Evolutionary conservation across 2,329 filamentous ascomycete genomes (phyloP), one percentile per base, ranked within the genome.

Genomic region (Hymenoscyphus infarciens): DNA sequence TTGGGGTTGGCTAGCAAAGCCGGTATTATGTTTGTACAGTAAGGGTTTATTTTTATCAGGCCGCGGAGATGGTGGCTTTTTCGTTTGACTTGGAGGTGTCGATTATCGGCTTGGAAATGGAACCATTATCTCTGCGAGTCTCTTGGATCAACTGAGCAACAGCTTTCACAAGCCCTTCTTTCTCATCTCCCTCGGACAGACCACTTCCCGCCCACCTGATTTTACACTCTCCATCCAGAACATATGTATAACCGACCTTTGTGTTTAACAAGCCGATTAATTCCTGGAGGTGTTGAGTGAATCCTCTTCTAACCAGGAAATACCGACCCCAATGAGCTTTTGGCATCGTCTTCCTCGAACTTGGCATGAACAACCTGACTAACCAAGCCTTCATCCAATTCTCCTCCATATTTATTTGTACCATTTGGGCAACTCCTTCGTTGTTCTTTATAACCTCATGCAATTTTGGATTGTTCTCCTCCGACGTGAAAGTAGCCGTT

Each of bases 131-230:
- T 57, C 69, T 61, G 56, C 67, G 75, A 60, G 74, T 69, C 71
- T 90, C 88, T 1, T 82, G 79, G 57, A 91, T 75, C 61, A 95
- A 74, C 67, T 84, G 83, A 70, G 78, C 80, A 52, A 91, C 73
- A 2, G 87, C 86, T 74, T 80, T 89, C 49, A 85, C 83, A 73
- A 96, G 74, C 52, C 86, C 83, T 60, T 87, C 82, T 67, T 81
- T 82, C 79, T 96, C 91, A 19, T 83, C 83, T 0, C 82, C 82
- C 65, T 86, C 81, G 55, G 87, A 85, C 56, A 81, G 74, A 13
- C 88, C 91, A 72, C 92, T 96, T 3, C 91, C 95, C 0, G 94
- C 95, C 95, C 95, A 99, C 62, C 95, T 85, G 69, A 99, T 96
- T 77, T 87, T 90, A 75, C 92, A 97, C 67, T 93, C 82, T 66